Evolutionary conservation across 345 rosid species (phyloP).

Genomic region (Bretschneidera sinensis): DNA sequence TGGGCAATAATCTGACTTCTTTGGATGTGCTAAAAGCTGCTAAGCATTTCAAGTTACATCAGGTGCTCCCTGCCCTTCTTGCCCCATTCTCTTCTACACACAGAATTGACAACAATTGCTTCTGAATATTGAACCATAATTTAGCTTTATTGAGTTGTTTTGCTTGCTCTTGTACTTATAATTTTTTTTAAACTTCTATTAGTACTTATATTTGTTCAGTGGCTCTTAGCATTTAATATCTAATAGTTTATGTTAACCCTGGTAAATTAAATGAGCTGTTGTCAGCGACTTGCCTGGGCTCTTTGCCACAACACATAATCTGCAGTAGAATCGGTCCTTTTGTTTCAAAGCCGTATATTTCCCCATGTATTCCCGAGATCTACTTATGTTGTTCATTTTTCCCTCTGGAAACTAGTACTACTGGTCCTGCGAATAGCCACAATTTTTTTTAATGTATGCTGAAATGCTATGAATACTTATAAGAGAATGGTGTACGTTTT

Average conservation of each 20-base stretch:
- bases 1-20: conserved; percentile 62
- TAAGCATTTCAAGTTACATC: conserved; percentile 70
- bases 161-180: neutral
- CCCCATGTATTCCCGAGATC: no score
- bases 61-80: conserved; percentile 54
- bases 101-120: neutral
- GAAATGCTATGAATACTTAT: no score
- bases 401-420: neutral
- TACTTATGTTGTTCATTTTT: no score
- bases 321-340: no score
- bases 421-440: neutral
- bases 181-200: no score
- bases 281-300: no score
- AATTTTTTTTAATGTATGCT: neutral
- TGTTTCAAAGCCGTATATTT: neutral
- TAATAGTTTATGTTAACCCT: neutral
- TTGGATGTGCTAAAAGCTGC: conserved; percentile 81
- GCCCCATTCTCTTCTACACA: neutral
- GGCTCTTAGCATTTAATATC: neutral
- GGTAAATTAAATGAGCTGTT: neutral
- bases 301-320: no score
- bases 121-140: neutral
- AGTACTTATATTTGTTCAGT: neutral
- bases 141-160: no score
- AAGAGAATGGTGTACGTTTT: neutral